A percentile compares a stretch with the other conserved stretches of the same genome.
phyloP scores from a whole-genome alignment of 2,329 filamentous ascomycete genomes.

The Metarhizium robertsii region DNA sequence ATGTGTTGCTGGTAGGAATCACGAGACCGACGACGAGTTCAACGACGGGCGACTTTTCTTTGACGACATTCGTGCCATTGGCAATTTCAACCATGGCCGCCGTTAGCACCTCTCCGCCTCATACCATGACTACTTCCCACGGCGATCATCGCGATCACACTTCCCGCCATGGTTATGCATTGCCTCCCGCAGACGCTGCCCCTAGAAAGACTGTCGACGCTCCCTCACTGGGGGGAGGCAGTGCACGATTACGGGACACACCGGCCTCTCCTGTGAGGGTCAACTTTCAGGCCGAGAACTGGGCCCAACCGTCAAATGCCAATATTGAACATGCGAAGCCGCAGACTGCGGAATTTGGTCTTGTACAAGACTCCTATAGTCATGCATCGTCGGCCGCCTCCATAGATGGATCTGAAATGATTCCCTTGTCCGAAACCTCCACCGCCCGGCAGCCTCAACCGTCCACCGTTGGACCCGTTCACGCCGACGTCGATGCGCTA shows the following conservation, averaged over 20 bases:
- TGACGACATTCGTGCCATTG: not conserved
- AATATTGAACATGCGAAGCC: conserved; percentile 35
- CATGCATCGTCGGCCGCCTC: not conserved
- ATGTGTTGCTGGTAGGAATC: not conserved
- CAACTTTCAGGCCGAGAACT: conserved; percentile 43
- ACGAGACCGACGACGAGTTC: not conserved
- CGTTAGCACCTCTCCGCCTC: conserved; percentile 24
- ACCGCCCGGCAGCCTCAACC: conserved; percentile 1
- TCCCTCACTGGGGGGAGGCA: conserved; percentile 13
- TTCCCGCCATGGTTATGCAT: conserved; percentile 5
- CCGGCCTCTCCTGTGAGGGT: conserved; percentile 48
- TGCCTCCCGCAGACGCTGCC: conserved; percentile 11
- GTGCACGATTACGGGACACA: conserved; percentile 37
- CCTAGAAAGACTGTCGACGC: conserved; percentile 27
- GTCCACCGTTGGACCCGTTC: not conserved
- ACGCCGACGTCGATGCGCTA: conserved; percentile 5
- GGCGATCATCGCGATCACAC: conserved; percentile 11
- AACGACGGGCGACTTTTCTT: not conserved
- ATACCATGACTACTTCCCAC: conserved; percentile 18
- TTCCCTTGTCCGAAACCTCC: not conserved
- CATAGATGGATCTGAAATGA: not conserved
- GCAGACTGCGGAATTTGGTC: conserved; percentile 15
- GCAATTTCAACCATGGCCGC: conserved; percentile 21
- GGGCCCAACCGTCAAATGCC: conserved; percentile 41
- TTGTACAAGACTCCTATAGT: conserved; percentile 5